Base-by-base conservation (phyloP, 805 yeast species). In the Lipomyces orientalis region DNA sequence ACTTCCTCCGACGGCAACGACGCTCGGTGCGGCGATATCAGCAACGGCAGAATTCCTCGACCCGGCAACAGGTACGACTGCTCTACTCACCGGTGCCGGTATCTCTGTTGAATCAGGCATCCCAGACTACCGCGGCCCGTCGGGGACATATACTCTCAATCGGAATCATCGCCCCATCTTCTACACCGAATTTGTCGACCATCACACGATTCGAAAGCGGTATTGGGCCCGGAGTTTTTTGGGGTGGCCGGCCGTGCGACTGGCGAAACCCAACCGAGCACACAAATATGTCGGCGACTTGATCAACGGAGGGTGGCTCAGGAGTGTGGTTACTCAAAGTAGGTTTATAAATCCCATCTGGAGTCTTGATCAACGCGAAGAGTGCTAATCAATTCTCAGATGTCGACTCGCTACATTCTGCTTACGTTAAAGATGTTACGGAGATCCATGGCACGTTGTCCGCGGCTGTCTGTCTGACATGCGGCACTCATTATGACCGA, bases 41-140 rank as follows among this genome's bases (percentile, higher is more conserved):
- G 71, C 72, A 12, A 31, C 60, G 4, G 46, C 58, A 12, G 33
- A 62, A 6, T 70, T 70, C 46, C 69, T 70, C 29, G 35, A 55
- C 43, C 72, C 69, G 9, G n/a, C 37, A 14, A 70, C 71, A 6
- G 69, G 73, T 4, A 49, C 62, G 19, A 73, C 75, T 12, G 66
- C 73, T 3, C 66, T 73, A 2, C 37, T 74, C 5, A 75, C 76
- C 19, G 76, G 76, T 12, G 76, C 76, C 12, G 76, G 76, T 2
- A 67, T 75, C 35, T 74, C 76, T 2, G 76, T 73, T 43, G 77
- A 74, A 39, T 72, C 75, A 4, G 76, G 76, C 10, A 75, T 74
- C n/a, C 76, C 76, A 2, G 76, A 74, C 54, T 74, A 74, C 52
- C 55, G 76, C 16, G 76, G 76, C 16, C 76, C 76, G 7, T 51